These are phyloP conservation scores for Colletotrichum shisoi DNA, from an alignment of 2,329 filamentous ascomycete genomes.

Conservation along the genomic window DNA sequence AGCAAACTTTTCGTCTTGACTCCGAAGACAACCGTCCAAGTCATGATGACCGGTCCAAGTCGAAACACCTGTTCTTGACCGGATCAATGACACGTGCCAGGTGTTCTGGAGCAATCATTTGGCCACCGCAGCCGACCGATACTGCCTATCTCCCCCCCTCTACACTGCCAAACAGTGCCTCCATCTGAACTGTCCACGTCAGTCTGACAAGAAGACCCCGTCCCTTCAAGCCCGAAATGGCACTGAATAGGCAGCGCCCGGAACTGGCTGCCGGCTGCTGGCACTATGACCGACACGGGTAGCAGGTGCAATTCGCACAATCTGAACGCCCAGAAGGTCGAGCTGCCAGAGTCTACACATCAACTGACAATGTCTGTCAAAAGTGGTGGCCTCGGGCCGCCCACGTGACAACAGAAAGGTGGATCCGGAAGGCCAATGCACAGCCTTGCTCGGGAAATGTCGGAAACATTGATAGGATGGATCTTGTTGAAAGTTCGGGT, in stretches of 20 bases:
- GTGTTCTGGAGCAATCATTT: background rate
- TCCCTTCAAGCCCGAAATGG: slow-evolving; percentile 5
- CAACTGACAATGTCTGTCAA: too few species aligned
- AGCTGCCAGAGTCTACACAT: too few species aligned
- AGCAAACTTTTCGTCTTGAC: background rate
- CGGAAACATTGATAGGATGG: too few species aligned
- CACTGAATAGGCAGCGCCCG: slow-evolving; percentile 1
- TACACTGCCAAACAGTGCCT: slow-evolving; percentile 14
- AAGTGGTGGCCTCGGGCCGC: too few species aligned
- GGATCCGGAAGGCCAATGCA: too few species aligned
- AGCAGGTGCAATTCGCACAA: slow-evolving; percentile 13
- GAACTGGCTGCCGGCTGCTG: background rate
- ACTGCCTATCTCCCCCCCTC: slow-evolving; percentile 24
- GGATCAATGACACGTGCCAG: background rate
- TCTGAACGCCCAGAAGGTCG: slow-evolving; percentile 13
- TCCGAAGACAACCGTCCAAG: background rate
- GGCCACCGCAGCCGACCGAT: slow-evolving; percentile 14
- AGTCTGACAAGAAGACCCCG: slow-evolving; percentile 9
- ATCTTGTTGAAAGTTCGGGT: too few species aligned
- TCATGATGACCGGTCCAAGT: slow-evolving; percentile 10
- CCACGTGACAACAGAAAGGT: too few species aligned
- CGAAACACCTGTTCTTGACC: background rate
- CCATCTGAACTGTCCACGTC: slow-evolving; percentile 19
- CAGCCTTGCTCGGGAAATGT: too few species aligned
- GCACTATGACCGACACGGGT: slow-evolving; percentile 13